Conservation (phyloP, 306 rosid species). For the Dryas alaskensis region DNA sequence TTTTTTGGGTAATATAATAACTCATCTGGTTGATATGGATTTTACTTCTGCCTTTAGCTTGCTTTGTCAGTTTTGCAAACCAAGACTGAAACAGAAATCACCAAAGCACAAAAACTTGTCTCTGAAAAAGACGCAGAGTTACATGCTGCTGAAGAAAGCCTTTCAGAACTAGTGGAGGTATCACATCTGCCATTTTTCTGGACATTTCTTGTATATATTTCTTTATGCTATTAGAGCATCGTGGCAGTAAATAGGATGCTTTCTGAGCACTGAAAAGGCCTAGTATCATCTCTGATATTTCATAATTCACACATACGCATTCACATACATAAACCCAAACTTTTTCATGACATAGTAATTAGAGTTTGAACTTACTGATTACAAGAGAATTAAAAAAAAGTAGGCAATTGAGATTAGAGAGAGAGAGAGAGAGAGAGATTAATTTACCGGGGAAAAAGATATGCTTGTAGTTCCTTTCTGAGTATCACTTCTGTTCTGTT, state of each 20-base stretch:
- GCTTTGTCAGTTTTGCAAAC: conserved; percentile 73
- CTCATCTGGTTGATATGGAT: conserved; percentile 25
- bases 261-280: not conserved
- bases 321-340: not conserved
- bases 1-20: not conserved
- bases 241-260: conserved; percentile 23
- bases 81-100: conserved; percentile 71
- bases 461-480: not conserved
- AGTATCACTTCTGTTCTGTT: not conserved
- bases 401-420: not conserved
- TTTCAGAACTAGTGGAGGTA: conserved; percentile 88
- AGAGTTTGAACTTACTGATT: not conserved
- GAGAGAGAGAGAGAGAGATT: too few relatives aligned
- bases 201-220: conserved; percentile 10
- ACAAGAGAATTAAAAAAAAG: not conserved
- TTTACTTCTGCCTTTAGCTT: conserved; percentile 50
- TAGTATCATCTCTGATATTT: not conserved
- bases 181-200: conserved; percentile 26
- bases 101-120: conserved; percentile 62
- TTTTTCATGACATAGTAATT: not conserved
- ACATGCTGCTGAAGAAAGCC: conserved; percentile 70
- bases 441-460: not conserved
- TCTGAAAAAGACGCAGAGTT: conserved; percentile 76
- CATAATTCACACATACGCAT: not conserved
- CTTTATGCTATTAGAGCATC: conserved; percentile 19